Base-by-base conservation (phyloP, 2,329 filamentous ascomycete genomes). In the Lachnellula subtilissima region DNA sequence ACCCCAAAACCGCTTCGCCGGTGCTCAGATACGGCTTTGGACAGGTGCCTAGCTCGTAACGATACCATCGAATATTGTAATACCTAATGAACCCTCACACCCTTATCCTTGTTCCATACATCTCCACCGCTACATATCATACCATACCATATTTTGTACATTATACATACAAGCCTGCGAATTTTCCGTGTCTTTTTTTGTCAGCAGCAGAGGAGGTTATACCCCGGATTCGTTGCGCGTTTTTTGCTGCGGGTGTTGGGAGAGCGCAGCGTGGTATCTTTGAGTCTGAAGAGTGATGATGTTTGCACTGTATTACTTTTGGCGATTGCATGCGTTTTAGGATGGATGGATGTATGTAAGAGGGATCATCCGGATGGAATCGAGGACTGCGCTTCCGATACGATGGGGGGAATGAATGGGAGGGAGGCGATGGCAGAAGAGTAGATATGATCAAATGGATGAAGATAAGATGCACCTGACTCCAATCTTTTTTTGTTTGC, bases 21-120 rank as follows among this genome's bases (percentile, higher is more conserved):
- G 47, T 23, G 43, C 42, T 48, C 43, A 51, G 48, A 55, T 51
- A 62, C 55, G 57, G 58, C 62, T 63, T 59, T 58, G 64, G 63
- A 62, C 64, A 55, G 42, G 42, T 25, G 42, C 28, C 28, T 32
- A 9, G 28, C 28, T 32, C 28, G 28, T 32, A 32, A 12, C 28
- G 28, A 32, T 32, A 32, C 28, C 9, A 12, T 32, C 28, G 28
- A 32, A 32, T 32, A 32, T 32, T 32, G 28, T 32, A 32, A 32
- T 32, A 32, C 28, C 28, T 32, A 32, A 32, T 32, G 28, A 32
- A 32, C 28, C 28, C 28, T 32, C 28, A 32, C 28, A 32, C 9
- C 28, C 28, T 46, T 25, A 5, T 4, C 17, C n/a, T 36, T 17
- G 19, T 39, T 37, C 5, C 4, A 39, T 5, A 22, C 32, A 48